These are phyloP conservation scores for Cladosporium oxysporum DNA, from an alignment of 2,329 filamentous ascomycete genomes.

Conservation along the genomic window DNA sequence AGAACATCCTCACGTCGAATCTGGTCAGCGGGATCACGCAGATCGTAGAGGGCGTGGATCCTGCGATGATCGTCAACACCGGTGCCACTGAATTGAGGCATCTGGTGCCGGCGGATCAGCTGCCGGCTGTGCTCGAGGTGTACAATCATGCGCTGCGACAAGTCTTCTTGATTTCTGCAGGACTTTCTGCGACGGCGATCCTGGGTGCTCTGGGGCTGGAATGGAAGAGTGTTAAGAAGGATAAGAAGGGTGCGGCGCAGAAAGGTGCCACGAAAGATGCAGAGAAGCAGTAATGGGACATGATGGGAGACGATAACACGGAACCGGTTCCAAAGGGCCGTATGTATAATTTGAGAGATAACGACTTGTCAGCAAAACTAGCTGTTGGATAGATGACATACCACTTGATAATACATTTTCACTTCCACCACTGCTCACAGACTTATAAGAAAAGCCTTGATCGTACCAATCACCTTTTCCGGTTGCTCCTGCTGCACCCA, in stretches of 20 bases:
- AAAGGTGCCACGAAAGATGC: background rate
- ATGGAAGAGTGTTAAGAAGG: conserved; percentile 29
- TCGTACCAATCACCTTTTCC: conserved; percentile 52
- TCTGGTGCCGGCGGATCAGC: conserved; percentile 28
- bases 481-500: conserved; percentile 70
- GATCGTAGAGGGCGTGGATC: conserved; percentile 23
- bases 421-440: conserved; percentile 14
- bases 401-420: background rate
- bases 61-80: conserved; percentile 28
- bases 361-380: background rate
- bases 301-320: background rate
- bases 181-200: conserved; percentile 24
- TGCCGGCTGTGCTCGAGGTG: conserved; percentile 25
- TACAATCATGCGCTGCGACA: conserved; percentile 35
- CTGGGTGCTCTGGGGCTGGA: conserved; percentile 32
- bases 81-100: conserved; percentile 35
- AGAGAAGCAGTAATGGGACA: conserved; percentile 6
- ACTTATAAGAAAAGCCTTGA: conserved; percentile 46
- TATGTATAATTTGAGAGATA: background rate
- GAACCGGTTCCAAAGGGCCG: too few species aligned
- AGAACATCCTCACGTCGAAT: conserved; percentile 34
- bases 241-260: background rate
- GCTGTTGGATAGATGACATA: background rate
- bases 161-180: conserved; percentile 31
- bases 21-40: conserved; percentile 22